Evolutionary conservation across 257 asterid species (phyloP).

Genomic region (Ilex asprella): DNA sequence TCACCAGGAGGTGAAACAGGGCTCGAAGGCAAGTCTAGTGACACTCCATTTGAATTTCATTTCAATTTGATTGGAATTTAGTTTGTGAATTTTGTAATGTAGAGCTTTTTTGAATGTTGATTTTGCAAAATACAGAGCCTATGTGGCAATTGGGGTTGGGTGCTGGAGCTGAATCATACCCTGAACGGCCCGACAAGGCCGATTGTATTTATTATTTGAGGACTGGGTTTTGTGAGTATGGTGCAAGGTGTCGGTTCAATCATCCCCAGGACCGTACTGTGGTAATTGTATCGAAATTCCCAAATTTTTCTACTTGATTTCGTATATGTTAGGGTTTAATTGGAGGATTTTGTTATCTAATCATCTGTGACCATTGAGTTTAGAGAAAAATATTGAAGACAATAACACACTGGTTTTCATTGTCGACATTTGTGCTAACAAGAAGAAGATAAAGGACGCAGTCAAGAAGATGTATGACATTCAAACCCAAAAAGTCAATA

Average conservation of each 20-base stretch:
- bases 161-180: constrained; percentile 68
- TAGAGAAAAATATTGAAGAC: no score
- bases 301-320: background rate
- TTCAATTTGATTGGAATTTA: constrained; percentile 39
- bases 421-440: no score
- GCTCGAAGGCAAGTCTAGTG: constrained; percentile 46
- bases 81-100: constrained; percentile 29
- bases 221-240: constrained; percentile 91
- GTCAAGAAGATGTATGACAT: constrained; percentile 36
- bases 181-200: constrained; percentile 78
- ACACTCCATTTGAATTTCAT: constrained; percentile 39
- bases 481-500: constrained; percentile 51
- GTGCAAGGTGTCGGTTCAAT: constrained; percentile 90
- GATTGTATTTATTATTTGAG: constrained; percentile 83
- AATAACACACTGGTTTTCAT: no score
- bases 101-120: constrained; percentile 22
- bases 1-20: constrained; percentile 75
- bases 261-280: constrained; percentile 73
- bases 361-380: constrained; percentile 31
- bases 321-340: constrained; percentile 1
- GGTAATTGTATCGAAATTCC: constrained; percentile 24
- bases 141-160: constrained; percentile 83
- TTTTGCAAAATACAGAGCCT: constrained; percentile 77
- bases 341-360: constrained; percentile 6
- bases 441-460: constrained; percentile 52